Evolutionary conservation across 2,329 filamentous ascomycete genomes (phyloP), one percentile per base, ranked within the genome.

Genomic region (Pseudocercospora fuligena): DNA sequence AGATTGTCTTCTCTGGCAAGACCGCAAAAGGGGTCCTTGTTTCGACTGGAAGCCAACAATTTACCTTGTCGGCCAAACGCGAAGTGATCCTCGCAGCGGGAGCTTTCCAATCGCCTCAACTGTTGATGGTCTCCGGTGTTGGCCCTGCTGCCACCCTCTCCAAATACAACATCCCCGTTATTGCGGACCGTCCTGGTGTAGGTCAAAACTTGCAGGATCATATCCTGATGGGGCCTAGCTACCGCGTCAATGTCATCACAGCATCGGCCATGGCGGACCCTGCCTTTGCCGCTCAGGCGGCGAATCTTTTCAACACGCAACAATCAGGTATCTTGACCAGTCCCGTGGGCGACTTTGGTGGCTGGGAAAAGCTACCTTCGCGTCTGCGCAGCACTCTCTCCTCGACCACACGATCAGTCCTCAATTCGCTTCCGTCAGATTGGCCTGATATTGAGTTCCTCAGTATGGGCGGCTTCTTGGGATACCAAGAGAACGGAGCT

Each of bases 61-160:
- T 61, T 31, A 25, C 21, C 16, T 47, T 61, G 43, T 60, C 56
- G 23, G 57, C 63, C 9, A 61, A 25, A 29, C 46, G 53, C n/a
- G 63, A 65, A 46, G 63, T 65, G 16, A 61, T 61, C 25, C 23
- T 75, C 16, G 72, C 70, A 27, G 71, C 73, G 8, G 74, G 75
- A 9, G 67, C 71, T 2, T 70, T 77, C 46, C 71, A 75, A 36
- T 72, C 73, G 1, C 74, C 74, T 19, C 73, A 75, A 59, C 64
- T 76, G 6, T 63, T 76, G 23, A 73, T 74, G 72, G 67, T 77
- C 0, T 75, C 73, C 9, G 75, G 74, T 19, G 56, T 68, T 21
- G 68, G 68, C 21, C 66, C 66, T 29, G n/a, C 51, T 14, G 49
- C 65, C 14, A 60, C 65, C 43, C 64, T 70, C 25, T 53, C 56